Evolutionary conservation across 176 grass and related monocot species (phyloP), one percentile per base, ranked within the genome.

Genomic region (Oryza officinalis): DNA sequence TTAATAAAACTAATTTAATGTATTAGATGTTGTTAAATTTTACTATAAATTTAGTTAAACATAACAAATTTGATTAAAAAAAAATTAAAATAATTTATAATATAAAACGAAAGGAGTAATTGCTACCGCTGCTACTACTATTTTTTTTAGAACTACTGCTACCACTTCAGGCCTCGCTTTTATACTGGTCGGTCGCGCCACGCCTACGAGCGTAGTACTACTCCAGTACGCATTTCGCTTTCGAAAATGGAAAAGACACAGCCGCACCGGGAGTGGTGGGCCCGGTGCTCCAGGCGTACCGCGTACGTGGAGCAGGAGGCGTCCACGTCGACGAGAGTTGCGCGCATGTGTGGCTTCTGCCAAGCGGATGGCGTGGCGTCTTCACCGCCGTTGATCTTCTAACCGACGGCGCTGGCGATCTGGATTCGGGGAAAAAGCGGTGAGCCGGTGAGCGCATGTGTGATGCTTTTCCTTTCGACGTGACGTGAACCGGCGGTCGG

Each of bases 301-400:
- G n/a, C 35, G 35, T 37, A 37, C 50, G 27, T 72, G 52, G 75
- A 71, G 38, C 66, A 79, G 83, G 38, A 8, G 6, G 40, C 40
- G 67, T 25, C 84, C 84, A 86, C 75, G 84, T 72, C 61, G 12
- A 6, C 65, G 46, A 27, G 14, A 14, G 31, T 5, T 22, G 31
- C 20, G 23, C 43, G 4, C 31, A 32, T 32, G 31, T 4, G 31
- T 32, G 31, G 31, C 31, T 32, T 33, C 32, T 33, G 32, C 32
- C 4, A 4, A 6, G 59, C 11, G 8, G 69, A 15, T 38, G 25
- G 41, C 12, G 38, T 33, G 40, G 27, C 26, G 0, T 4, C 18
- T 13, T 22, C 1, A 0, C 1, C 10, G 20, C 18, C 83, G 83
- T 71, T 2, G 33, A 70, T 69, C n/a, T 22, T 5, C 12, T 11